Percentiles rank a stretch among this genome's conserved stretches.
Conservation (phyloP, 768 basidiomycete genomes). For the Termitomyces sp. region DNA sequence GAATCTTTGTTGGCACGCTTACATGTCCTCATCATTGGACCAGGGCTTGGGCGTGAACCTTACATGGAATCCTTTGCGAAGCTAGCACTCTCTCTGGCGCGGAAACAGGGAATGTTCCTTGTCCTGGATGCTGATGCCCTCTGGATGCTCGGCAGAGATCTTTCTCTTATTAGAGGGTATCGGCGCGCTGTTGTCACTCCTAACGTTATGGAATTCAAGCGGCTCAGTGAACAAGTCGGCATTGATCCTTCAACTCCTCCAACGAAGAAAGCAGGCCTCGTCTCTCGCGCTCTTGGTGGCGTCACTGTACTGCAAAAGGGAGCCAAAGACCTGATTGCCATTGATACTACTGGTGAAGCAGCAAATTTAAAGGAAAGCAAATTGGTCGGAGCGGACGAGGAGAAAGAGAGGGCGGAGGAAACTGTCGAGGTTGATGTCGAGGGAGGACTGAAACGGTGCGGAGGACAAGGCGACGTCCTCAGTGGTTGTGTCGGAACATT, state of each 20-base stretch:
- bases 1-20: conserved; percentile 74
- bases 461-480: conserved; percentile 94
- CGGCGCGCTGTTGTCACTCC: conserved; percentile 87
- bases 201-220: conserved; percentile 89
- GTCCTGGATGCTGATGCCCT: conserved; percentile 95
- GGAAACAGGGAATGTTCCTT: conserved; percentile 72
- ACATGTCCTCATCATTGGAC: conserved; percentile 91
- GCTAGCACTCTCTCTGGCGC: conserved; percentile 69
- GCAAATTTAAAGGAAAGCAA: conserved; percentile 40
- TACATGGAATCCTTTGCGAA: conserved; percentile 87
- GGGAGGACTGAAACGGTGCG: conserved; percentile 89
- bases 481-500: conserved; percentile 85
- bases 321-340: conserved; percentile 71
- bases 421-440: conserved; percentile 58
- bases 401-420: conserved; percentile 50
- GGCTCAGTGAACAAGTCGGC: conserved; percentile 71
- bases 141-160: conserved; percentile 73
- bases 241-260: conserved; percentile 47
- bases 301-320: conserved; percentile 93
- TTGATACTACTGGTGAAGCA: conserved; percentile 56
- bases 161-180: conserved; percentile 75
- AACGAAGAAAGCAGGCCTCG: conserved; percentile 54
- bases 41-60: conserved; percentile 85
- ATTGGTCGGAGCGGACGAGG: conserved; percentile 34
- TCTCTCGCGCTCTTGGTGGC: conserved; percentile 77